Percentiles rank a stretch among this genome's conserved stretches.
phyloP scores from a whole-genome alignment of 1,139 yeast genomes.

The Protomyces lactucae-debilis region DNA sequence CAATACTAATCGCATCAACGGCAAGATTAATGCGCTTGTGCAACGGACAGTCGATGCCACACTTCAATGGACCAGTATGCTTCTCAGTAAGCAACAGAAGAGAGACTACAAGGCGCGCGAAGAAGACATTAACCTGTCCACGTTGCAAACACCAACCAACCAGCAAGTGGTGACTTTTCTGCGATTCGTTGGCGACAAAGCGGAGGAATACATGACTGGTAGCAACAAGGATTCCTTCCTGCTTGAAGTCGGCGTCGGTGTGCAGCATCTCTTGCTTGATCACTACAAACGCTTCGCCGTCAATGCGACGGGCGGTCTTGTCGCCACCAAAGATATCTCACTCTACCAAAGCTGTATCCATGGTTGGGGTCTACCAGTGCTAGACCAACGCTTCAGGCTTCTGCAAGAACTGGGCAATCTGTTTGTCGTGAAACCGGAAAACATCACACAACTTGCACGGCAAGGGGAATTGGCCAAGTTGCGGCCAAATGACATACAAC shows the following conservation, averaged over 20 bases:
- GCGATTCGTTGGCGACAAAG: constrained; percentile 39
- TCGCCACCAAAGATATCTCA: constrained; percentile 78
- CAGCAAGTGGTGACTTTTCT: constrained; percentile 54
- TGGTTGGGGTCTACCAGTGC: constrained; percentile 59
- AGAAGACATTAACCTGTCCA: constrained; percentile 36
- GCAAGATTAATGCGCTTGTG: constrained; percentile 61
- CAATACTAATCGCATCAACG: constrained; percentile 63
- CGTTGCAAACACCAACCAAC: constrained; percentile 46
- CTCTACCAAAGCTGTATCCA: constrained; percentile 71
- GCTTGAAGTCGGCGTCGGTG: constrained; percentile 55
- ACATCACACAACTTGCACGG: constrained; percentile 69
- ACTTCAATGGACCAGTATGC: constrained; percentile 37
- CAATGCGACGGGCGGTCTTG: constrained; percentile 75
- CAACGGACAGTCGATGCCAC: constrained; percentile 52
- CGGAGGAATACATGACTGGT: constrained; percentile 46
- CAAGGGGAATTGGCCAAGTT: constrained; percentile 74
- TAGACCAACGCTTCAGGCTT: constrained; percentile 65
- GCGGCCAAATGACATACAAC: constrained; percentile 54
- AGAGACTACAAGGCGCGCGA: constrained; percentile 54
- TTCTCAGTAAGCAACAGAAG: constrained; percentile 58
- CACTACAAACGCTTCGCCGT: constrained; percentile 76
- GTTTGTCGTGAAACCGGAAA: constrained; percentile 62
- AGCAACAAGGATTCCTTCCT: constrained; percentile 54
- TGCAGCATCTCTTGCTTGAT: constrained; percentile 57
- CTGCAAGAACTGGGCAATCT: constrained; percentile 79